phyloP scores from a whole-genome alignment of 257 asterid species.

The Solanum microdontum region DNA sequence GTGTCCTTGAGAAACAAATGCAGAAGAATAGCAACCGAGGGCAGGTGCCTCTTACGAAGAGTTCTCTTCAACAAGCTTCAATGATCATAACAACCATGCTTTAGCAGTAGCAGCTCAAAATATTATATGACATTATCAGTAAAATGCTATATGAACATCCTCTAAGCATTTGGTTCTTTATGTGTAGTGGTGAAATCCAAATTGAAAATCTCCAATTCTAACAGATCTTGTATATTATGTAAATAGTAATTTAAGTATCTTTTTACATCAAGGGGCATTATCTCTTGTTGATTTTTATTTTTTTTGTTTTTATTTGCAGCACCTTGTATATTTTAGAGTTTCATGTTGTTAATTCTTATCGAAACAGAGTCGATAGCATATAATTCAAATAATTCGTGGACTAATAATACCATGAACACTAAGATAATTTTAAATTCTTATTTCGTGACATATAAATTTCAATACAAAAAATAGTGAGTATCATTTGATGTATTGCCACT shows the following conservation, averaged over 20 bases:
- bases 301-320: neutral
- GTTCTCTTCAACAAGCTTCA: neutral
- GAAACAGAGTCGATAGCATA: neutral
- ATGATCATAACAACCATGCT: neutral
- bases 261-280: neutral
- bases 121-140: neutral
- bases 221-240: neutral
- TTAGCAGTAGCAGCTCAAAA: neutral
- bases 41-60: neutral
- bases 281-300: neutral
- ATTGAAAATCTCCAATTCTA: neutral
- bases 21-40: neutral
- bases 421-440: neutral
- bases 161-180: neutral
- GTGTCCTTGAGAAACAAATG: neutral
- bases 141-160: neutral
- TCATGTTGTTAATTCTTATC: neutral
- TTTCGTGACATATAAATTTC: neutral
- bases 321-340: neutral
- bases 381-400: neutral
- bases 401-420: neutral
- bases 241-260: neutral
- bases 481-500: no score
- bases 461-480: neutral
- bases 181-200: neutral